A percentile compares a stretch with the other conserved stretches of the same genome.
These are phyloP conservation scores for Raphanus raphanistrum DNA, from an alignment of 345 rosid species.

Conservation along the genomic window DNA sequence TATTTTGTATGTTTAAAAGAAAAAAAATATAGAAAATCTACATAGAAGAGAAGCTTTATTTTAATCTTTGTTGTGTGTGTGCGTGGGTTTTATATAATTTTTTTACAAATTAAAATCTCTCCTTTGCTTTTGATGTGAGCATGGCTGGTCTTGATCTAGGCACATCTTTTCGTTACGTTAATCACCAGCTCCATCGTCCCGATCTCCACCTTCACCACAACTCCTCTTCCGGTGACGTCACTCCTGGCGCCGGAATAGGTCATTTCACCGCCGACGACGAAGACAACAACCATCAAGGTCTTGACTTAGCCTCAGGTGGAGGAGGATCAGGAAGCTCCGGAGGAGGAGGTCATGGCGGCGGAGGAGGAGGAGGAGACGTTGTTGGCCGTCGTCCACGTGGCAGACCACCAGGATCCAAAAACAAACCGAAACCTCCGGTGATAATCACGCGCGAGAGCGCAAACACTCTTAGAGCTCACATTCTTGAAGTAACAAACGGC, in stretches of 20 bases:
- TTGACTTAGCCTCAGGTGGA: constrained; percentile 48
- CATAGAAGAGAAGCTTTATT: constrained; percentile 37
- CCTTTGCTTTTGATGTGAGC: constrained; percentile 39
- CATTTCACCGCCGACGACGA: constrained; percentile 46
- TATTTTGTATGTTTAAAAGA: not conserved
- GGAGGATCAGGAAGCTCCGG: constrained; percentile 44
- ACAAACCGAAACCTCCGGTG: constrained; percentile 91
- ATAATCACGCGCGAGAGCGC: constrained; percentile 96
- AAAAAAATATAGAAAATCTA: constrained; percentile 32
- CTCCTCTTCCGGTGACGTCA: constrained; percentile 46
- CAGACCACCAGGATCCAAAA: constrained; percentile 93
- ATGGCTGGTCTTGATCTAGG: constrained; percentile 63
- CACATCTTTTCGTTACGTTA: constrained; percentile 48
- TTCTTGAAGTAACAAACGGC: constrained; percentile 88
- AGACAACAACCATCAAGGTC: constrained; percentile 49
- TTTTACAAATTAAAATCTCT: constrained; percentile 31
- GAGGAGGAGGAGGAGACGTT: constrained; percentile 32
- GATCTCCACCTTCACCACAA: constrained; percentile 47
- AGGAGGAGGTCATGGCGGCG: constrained; percentile 37
- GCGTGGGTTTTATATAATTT: constrained; percentile 28
- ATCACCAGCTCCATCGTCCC: constrained; percentile 50
- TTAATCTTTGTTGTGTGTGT: constrained; percentile 36
- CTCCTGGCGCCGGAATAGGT: constrained; percentile 39
- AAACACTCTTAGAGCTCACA: constrained; percentile 94
- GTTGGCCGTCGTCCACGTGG: constrained; percentile 81